These are phyloP conservation scores for Glonium stellatum DNA, from an alignment of 495 filamentous ascomycete genomes.

Conservation along the genomic window DNA sequence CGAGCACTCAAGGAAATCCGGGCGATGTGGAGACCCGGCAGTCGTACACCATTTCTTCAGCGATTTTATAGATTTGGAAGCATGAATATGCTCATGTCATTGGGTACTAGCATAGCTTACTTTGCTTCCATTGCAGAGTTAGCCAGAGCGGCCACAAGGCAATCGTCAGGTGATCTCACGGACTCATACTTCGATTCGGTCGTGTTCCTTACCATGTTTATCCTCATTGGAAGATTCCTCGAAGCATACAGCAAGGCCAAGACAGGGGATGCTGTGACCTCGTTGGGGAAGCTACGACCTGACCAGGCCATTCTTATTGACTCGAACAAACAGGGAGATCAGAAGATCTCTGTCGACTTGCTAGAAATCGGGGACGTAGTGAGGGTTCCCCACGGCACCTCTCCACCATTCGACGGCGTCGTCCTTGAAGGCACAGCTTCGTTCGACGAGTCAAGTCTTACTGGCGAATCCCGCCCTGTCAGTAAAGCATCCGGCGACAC, in stretches of 20 bases:
- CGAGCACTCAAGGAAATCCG: conserved; percentile 73
- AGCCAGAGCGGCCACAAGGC: conserved; percentile 54
- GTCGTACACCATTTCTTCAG: conserved; percentile 63
- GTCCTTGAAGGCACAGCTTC: conserved; percentile 57
- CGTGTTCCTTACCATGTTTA: conserved; percentile 86
- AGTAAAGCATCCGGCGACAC: conserved; percentile 62
- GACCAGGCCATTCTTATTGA: conserved; percentile 67
- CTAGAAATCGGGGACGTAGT: conserved; percentile 81
- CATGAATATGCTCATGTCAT: conserved; percentile 90
- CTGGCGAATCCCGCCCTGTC: conserved; percentile 76
- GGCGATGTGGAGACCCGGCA: conserved; percentile 73
- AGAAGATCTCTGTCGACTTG: conserved; percentile 57
- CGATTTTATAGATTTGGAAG: conserved; percentile 90
- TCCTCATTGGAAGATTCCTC: conserved; percentile 71
- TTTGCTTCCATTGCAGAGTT: conserved; percentile 75
- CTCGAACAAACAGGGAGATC: conserved; percentile 15
- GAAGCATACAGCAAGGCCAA: conserved; percentile 92
- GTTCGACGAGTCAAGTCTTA: conserved; percentile 87
- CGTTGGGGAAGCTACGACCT: conserved; percentile 71
- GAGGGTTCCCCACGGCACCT: conserved; percentile 66
- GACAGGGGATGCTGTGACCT: conserved; percentile 79
- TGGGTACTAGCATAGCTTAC: conserved; percentile 86
- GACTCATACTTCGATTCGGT: conserved; percentile 84
- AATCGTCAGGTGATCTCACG: conserved; percentile 21
- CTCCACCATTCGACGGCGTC: conserved; percentile 77